Evolutionary conservation across 2,329 filamentous ascomycete genomes (phyloP), one percentile per base, ranked within the genome.

Genomic region (Penicillium sp.): DNA sequence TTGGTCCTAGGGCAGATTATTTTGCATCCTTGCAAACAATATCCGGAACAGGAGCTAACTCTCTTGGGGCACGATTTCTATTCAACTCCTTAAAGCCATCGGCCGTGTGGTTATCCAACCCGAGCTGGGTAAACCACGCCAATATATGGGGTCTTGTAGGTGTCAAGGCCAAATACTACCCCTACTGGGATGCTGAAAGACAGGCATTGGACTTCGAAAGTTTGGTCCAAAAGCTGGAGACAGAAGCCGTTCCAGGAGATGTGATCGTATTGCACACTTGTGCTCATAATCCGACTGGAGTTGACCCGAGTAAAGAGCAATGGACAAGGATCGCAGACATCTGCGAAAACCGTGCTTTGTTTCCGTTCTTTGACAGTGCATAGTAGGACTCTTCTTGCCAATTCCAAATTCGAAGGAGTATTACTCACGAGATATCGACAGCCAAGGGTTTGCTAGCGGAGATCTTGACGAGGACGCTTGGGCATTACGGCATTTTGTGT

Each of bases 101-200:
- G 66, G 85, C 85, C 52, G 84, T 92, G 72, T 94, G 92, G 81
- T 80, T 96, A 73, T 93, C 90, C 65, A 88, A 89, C 74, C 92
- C 91, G 39, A 96, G 91, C 51, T 96, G 91, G 92, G 88, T 87
- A 62, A 96, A 96, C 78, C 92, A 96, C 83, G 87, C 91, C 79
- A 90, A 94, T 76, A 93, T 96, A 79, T 93, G 95, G 77, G 82
- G 79, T 75, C 93, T 94, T 70, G 89, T 93, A 65, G 80, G 82
- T 62, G 79, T 95, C n/a, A 79, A 83, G 26, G 83, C 88, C 67
- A 85, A 85, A 63, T 83, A 84, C 59, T 96, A 96, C 77, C 91
- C 91, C 47, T 96, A 96, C 81, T 96, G 92, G 77, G 85, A 86
- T 72, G 87, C 90, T 5, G 26, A 40, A 11, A 54, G 21, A 10